phyloP scores from a whole-genome alignment of 1,284 basidiomycete genomes.

The Singerocomus inundabilis region DNA sequence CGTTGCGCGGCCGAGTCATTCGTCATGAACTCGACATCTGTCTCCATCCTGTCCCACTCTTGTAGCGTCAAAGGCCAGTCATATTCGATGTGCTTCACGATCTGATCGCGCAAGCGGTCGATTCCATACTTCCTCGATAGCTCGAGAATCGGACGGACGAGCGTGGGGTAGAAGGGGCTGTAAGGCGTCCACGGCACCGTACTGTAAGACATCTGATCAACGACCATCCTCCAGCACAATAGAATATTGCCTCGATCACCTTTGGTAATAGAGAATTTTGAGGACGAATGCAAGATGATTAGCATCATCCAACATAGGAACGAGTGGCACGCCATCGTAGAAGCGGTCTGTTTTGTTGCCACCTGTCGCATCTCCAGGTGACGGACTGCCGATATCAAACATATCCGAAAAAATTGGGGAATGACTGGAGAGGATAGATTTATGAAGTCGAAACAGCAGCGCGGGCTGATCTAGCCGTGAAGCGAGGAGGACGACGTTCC shows the following conservation, averaged over 20 bases:
- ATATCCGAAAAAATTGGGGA: conserved; percentile 11
- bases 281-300: conserved; percentile 9
- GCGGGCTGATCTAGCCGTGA: not conserved
- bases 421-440: conserved; percentile 15
- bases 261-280: conserved; percentile 13
- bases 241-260: not conserved
- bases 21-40: not conserved
- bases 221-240: not conserved
- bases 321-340: conserved; percentile 12
- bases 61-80: conserved; percentile 13
- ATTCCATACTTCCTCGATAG: conserved; percentile 15
- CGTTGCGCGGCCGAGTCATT: not conserved
- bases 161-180: conserved; percentile 1
- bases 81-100: conserved; percentile 4
- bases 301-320: conserved; percentile 7
- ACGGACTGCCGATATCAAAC: conserved; percentile 7
- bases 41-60: conserved; percentile 13
- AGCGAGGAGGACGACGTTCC: conserved; percentile 9
- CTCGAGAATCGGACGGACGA: conserved; percentile 10
- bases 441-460: conserved; percentile 15
- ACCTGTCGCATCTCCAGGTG: not conserved
- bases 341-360: not conserved
- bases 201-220: not conserved
- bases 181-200: conserved; percentile 10
- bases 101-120: conserved; percentile 5